Conservation (phyloP, 768 basidiomycete species). For the Russula lepida region DNA sequence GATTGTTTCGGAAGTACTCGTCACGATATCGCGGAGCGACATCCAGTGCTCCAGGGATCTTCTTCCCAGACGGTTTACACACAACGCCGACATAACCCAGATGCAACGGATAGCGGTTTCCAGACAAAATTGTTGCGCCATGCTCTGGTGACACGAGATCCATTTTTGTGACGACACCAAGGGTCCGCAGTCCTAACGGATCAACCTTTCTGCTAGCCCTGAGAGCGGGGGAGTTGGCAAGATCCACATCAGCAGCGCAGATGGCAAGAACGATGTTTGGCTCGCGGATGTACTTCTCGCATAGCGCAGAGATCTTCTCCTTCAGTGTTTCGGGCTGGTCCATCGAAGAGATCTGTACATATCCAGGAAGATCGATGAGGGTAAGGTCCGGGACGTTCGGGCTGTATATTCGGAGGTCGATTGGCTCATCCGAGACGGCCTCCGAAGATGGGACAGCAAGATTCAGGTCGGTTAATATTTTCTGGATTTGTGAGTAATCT, state of each 20-base stretch:
- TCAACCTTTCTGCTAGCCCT: conserved; percentile 91
- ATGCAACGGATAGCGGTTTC: conserved; percentile 93
- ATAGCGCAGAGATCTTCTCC: conserved; percentile 82
- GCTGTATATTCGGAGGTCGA: conserved; percentile 94
- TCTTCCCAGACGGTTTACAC: conserved; percentile 64
- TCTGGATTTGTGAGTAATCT: conserved; percentile 87
- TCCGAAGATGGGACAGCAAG: conserved; percentile 84
- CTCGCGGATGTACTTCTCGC: conserved; percentile 97
- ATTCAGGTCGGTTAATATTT: conserved; percentile 90
- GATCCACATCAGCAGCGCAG: conserved; percentile 96
- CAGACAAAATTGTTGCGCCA: conserved; percentile 72
- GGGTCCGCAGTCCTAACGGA: conserved; percentile 88
- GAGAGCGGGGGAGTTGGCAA: conserved; percentile 95
- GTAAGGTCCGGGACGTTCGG: conserved; percentile 95
- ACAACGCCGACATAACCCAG: conserved; percentile 97
- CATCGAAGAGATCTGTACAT: conserved; percentile 88
- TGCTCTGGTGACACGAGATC: conserved; percentile 84
- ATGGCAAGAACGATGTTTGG: conserved; percentile 99
- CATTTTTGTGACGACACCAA: conserved; percentile 99
- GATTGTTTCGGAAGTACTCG: conserved; percentile 59
- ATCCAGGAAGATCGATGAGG: conserved; percentile 94
- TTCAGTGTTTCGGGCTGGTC: conserved; percentile 94
- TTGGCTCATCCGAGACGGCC: conserved; percentile 89
- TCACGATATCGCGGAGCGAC: conserved; percentile 50
- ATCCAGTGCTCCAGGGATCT: conserved; percentile 40